These are phyloP conservation scores for Bacterosira constricta DNA, from an alignment of 108 stramenopile species.

Conservation along the genomic window DNA sequence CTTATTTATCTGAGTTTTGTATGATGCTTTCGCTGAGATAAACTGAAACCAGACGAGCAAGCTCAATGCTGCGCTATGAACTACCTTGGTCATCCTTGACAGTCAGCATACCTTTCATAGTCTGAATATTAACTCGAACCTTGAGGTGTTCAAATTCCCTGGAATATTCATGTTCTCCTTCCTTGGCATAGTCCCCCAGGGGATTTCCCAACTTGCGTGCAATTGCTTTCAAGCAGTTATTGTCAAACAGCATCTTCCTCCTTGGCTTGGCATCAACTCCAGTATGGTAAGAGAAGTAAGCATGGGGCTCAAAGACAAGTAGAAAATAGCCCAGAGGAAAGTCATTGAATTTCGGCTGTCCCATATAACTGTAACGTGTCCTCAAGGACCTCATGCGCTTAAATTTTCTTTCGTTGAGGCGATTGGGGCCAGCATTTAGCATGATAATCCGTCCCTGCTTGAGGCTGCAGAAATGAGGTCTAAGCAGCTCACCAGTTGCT, in stretches of 20 bases:
- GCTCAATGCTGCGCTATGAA: too few species aligned
- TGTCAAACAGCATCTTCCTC: not conserved
- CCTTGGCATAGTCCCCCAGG: not conserved
- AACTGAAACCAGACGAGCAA: too few species aligned
- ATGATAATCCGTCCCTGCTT: slow-evolving; percentile 14
- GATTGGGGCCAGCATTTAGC: slow-evolving; percentile 14
- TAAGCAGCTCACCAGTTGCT: too few species aligned
- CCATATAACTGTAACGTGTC: slow-evolving; percentile 14
- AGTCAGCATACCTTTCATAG: not conserved
- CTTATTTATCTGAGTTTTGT: too few species aligned
- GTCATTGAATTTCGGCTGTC: not conserved
- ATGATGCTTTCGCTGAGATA: too few species aligned
- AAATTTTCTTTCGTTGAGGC: not conserved
- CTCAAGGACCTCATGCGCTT: not conserved
- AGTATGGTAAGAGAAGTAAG: slow-evolving; percentile 31
- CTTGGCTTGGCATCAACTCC: not conserved
- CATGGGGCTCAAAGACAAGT: slow-evolving; percentile 15
- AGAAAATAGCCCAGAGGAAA: slow-evolving; percentile 31
- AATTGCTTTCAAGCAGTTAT: not conserved
- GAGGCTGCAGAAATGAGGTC: slow-evolving; percentile 16
- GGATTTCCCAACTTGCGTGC: slow-evolving; percentile 6
- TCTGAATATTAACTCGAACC: not conserved
- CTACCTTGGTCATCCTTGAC: too few species aligned
- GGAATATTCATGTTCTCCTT: not conserved
- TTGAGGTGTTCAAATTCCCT: slow-evolving; percentile 3